These are phyloP conservation scores for Entomortierella chlamydospora DNA, from an alignment of 192 early-diverging fungal species.

Conservation along the genomic window DNA sequence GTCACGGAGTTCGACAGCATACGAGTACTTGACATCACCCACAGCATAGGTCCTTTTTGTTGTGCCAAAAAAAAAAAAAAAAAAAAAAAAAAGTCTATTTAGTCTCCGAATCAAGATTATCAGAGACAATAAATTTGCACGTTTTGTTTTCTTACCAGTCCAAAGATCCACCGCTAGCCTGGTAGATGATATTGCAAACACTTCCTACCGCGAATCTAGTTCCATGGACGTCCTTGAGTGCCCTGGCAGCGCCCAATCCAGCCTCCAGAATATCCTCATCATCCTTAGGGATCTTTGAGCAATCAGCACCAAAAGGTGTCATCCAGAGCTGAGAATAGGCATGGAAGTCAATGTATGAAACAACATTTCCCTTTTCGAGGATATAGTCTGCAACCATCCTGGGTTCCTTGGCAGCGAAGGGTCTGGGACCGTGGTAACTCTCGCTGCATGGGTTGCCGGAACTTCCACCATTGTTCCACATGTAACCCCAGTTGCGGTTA, in stretches of 20 bases:
- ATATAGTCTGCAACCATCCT: slow-evolving; percentile 67
- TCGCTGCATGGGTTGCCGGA: slow-evolving; percentile 71
- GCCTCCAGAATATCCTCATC: slow-evolving; percentile 57
- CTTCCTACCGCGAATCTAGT: slow-evolving; percentile 66
- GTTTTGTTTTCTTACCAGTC: slow-evolving; percentile 56
- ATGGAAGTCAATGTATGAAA: slow-evolving; percentile 70
- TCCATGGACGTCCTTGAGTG: slow-evolving; percentile 68
- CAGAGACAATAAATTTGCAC: background rate
- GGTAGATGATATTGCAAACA: slow-evolving; percentile 72
- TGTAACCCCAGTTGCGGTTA: slow-evolving; percentile 73
- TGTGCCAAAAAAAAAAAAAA: background rate
- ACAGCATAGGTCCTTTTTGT: slow-evolving; percentile 57
- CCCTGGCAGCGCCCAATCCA: slow-evolving; percentile 59
- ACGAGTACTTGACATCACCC: slow-evolving; percentile 68
- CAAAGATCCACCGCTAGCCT: slow-evolving; percentile 64
- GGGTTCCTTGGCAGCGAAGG: slow-evolving; percentile 66
- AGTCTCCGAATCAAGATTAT: too few relatives aligned
- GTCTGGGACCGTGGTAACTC: slow-evolving; percentile 60
- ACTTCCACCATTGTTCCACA: slow-evolving; percentile 65
- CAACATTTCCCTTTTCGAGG: slow-evolving; percentile 39
- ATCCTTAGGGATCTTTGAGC: slow-evolving; percentile 61
- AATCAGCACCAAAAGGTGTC: slow-evolving; percentile 70
- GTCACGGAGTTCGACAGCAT: slow-evolving; percentile 71
- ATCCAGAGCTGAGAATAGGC: slow-evolving; percentile 73
- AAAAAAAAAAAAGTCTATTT: too few relatives aligned